phyloP scores from a whole-genome alignment of 805 yeast genomes.

The Lachancea lanzarotensis region DNA sequence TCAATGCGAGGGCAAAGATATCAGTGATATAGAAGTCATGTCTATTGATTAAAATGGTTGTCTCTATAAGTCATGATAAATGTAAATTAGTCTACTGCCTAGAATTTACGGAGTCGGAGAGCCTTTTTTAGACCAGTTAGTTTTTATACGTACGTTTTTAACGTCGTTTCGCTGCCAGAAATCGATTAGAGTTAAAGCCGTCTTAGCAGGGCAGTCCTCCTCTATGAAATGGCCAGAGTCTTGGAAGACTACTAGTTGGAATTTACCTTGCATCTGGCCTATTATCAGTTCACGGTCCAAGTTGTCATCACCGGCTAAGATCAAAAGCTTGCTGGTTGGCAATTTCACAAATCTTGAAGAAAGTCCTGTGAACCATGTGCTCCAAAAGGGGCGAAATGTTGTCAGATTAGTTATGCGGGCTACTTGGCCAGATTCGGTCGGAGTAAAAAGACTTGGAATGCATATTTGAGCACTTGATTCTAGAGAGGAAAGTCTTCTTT shows the following conservation, averaged over 20 bases:
- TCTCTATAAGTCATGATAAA: too few relatives aligned
- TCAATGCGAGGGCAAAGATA: constrained; percentile 39
- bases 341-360: constrained; percentile 47
- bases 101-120: background rate
- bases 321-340: constrained; percentile 59
- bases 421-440: constrained; percentile 21
- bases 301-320: constrained; percentile 84
- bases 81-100: background rate
- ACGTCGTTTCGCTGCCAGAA: constrained; percentile 40
- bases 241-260: constrained; percentile 77
- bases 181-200: constrained; percentile 48
- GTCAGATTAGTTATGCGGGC: constrained; percentile 62
- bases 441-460: constrained; percentile 60
- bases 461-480: constrained; percentile 61
- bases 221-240: constrained; percentile 92
- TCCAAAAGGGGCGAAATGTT: constrained; percentile 66
- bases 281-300: constrained; percentile 79
- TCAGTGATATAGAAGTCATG: constrained; percentile 24
- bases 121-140: constrained; percentile 33
- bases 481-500: constrained; percentile 47
- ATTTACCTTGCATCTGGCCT: constrained; percentile 98
- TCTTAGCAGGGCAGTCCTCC: constrained; percentile 74
- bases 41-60: constrained; percentile 23
- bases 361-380: constrained; percentile 69
- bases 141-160: constrained; percentile 30